Evolutionary conservation across 495 filamentous ascomycete genomes (phyloP).

Genomic region (Lichenothelia convexa): DNA sequence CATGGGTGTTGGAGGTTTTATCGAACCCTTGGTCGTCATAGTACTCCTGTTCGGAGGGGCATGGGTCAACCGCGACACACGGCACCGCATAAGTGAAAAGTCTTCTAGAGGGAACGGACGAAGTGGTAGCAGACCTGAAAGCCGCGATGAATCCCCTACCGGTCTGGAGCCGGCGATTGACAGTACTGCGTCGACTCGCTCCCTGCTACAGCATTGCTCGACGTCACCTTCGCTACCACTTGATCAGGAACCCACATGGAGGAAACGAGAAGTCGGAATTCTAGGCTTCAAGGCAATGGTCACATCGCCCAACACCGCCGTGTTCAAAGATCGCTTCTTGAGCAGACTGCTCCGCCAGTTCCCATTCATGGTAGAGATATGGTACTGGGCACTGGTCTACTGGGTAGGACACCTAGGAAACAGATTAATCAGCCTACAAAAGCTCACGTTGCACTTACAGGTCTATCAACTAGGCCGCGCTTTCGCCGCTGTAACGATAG

Average conservation of each 20-base stretch:
- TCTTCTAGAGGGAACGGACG: not conserved
- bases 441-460: too few species aligned
- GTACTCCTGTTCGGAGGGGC: conserved; percentile 39
- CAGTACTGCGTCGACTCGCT: conserved; percentile 9
- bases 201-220: conserved; percentile 2
- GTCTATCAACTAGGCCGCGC: conserved; percentile 46
- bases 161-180: conserved; percentile 5
- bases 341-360: conserved; percentile 45
- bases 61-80: conserved; percentile 33
- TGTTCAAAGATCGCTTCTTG: conserved; percentile 33
- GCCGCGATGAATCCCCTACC: conserved; percentile 6
- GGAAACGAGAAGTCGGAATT: conserved; percentile 25
- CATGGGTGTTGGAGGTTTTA: conserved; percentile 34
- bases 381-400: conserved; percentile 60
- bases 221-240: conserved; percentile 17
- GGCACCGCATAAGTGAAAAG: conserved; percentile 11
- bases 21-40: conserved; percentile 37
- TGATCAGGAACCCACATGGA: conserved; percentile 21
- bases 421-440: not conserved
- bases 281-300: conserved; percentile 20
- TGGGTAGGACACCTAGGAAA: conserved; percentile 37
- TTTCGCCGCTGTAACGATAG: conserved; percentile 39
- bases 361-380: conserved; percentile 63
- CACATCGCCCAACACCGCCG: conserved; percentile 32
- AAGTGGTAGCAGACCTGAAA: not conserved